Percentiles rank a stretch among this genome's conserved stretches.
These are phyloP conservation scores for Ormosia semicastrata DNA, from an alignment of 306 rosid species.

Conservation along the genomic window DNA sequence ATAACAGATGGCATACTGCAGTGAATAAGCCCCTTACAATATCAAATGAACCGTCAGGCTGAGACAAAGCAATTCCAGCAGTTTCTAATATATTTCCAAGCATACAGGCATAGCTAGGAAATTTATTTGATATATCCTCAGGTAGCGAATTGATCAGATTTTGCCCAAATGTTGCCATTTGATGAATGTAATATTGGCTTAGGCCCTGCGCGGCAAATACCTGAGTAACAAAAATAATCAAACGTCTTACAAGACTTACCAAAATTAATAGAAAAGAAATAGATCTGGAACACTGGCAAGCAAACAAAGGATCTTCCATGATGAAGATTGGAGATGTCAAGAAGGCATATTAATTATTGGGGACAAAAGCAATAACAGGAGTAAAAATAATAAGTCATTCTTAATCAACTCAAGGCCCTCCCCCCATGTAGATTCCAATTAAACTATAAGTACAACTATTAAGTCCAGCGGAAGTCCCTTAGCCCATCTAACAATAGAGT, in stretches of 20 bases:
- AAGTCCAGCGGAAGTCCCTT: background rate
- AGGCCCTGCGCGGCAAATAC: conserved; percentile 56
- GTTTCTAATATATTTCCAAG: conserved; percentile 90
- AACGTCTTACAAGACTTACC: conserved; percentile 8
- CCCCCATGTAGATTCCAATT: background rate
- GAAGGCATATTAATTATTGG: background rate
- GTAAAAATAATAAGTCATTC: background rate
- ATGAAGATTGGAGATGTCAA: background rate
- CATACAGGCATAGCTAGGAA: conserved; percentile 92
- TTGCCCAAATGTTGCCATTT: conserved; percentile 71
- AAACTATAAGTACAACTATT: background rate
- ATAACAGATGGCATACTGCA: conserved; percentile 18
- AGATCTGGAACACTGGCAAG: background rate
- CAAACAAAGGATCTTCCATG: background rate
- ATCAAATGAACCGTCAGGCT: conserved; percentile 75
- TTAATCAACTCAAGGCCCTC: too few species aligned
- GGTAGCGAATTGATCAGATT: conserved; percentile 68
- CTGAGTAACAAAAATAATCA: conserved; percentile 40
- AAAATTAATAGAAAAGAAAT: conserved; percentile 11
- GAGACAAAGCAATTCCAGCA: conserved; percentile 73
- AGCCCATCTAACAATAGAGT: conserved; percentile 5
- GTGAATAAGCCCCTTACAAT: conserved; percentile 56
- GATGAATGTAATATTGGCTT: conserved; percentile 74
- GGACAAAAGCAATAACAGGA: background rate
- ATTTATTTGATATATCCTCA: conserved; percentile 62